phyloP scores from a whole-genome alignment of 2,329 filamentous ascomycete genomes.

The Ophiosphaerella narmari region DNA sequence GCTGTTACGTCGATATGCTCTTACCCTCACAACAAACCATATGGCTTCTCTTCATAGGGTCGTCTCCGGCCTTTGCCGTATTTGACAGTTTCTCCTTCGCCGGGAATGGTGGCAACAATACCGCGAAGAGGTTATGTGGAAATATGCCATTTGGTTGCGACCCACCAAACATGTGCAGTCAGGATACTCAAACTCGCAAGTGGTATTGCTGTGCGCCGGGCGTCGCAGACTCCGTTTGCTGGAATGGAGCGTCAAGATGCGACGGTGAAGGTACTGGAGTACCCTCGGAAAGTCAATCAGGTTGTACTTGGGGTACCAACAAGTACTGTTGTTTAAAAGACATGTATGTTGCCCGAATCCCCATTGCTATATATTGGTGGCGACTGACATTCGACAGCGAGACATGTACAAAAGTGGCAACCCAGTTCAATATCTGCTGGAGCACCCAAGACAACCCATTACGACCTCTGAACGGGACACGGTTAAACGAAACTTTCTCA shows the following conservation, averaged over 20 bases:
- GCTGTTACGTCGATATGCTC: neutral
- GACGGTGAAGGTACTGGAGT: slow-evolving; percentile 4
- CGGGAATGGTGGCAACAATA: neutral
- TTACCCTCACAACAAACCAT: neutral
- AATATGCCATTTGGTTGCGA: slow-evolving; percentile 11
- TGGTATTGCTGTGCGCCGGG: slow-evolving; percentile 26
- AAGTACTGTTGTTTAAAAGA: slow-evolving; percentile 6
- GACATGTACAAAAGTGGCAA: slow-evolving; percentile 7
- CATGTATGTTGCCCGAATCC: neutral
- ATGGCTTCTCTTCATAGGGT: neutral
- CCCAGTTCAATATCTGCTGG: slow-evolving; percentile 36
- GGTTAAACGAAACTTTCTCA: slow-evolving; percentile 21
- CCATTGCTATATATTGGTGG: neutral
- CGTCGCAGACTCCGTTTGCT: slow-evolving; percentile 18
- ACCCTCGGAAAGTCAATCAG: slow-evolving; percentile 1
- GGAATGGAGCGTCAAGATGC: slow-evolving; percentile 8
- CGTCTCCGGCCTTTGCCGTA: slow-evolving; percentile 1
- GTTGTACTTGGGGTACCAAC: neutral
- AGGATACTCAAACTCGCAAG: slow-evolving; percentile 9
- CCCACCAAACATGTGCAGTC: slow-evolving; percentile 16
- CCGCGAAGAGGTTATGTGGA: neutral
- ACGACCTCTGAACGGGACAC: slow-evolving; percentile 9
- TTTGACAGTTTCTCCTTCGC: slow-evolving; percentile 3
- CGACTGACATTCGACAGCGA: slow-evolving; percentile 13
- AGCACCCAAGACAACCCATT: slow-evolving; percentile 17